phyloP scores from a whole-genome alignment of 345 rosid genomes.

The Moricandia moricandioides region DNA sequence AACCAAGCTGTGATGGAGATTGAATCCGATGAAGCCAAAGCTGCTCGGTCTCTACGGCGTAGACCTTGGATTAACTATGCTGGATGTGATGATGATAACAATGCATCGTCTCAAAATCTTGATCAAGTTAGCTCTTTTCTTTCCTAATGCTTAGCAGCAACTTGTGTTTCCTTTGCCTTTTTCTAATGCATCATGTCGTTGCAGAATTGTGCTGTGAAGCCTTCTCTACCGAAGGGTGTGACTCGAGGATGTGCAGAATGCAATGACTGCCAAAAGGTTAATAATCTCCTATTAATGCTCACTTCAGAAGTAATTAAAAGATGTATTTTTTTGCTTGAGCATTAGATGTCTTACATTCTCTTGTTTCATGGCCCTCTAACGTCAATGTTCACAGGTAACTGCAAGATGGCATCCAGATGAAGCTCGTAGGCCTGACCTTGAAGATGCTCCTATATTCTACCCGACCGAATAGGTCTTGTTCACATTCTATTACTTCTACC shows the following conservation, averaged over 20 bases:
- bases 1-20: constrained; percentile 46
- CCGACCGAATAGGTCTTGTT: constrained; percentile 82
- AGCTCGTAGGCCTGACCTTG: constrained; percentile 67
- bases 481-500: constrained; percentile 24
- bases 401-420: constrained; percentile 86
- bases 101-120: constrained; percentile 46
- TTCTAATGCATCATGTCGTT: constrained; percentile 26
- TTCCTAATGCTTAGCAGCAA: neutral
- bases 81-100: constrained; percentile 45
- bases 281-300: neutral
- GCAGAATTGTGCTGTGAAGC: constrained; percentile 52
- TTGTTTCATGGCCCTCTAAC: constrained; percentile 23
- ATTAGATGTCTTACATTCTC: neutral
- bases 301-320: too few species aligned
- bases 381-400: constrained; percentile 50
- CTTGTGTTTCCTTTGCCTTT: constrained; percentile 7
- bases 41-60: constrained; percentile 52
- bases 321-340: neutral
- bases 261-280: constrained; percentile 89
- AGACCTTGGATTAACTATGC: constrained; percentile 65
- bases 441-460: constrained; percentile 86
- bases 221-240: constrained; percentile 79
- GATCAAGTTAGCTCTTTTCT: constrained; percentile 47
- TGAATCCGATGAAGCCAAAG: constrained; percentile 44
- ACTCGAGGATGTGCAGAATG: constrained; percentile 73